Evolutionary conservation across 208 protist species (phyloP).

Genomic region (Crithidia brevicula): DNA sequence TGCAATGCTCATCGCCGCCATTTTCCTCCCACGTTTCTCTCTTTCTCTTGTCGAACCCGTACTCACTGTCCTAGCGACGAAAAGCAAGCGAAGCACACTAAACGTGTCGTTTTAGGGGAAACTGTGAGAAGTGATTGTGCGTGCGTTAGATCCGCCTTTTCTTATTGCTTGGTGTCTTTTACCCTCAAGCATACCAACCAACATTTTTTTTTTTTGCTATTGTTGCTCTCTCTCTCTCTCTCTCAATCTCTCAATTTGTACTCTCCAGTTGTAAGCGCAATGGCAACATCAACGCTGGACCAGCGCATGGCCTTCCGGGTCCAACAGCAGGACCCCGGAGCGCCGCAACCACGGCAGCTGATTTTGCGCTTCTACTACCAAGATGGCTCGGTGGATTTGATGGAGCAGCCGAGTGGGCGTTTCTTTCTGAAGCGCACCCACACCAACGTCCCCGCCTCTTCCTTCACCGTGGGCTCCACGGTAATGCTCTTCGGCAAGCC

Average conservation of each 20-base stretch:
- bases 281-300: slow-evolving; percentile 79
- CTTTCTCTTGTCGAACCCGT: no score
- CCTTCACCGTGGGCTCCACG: slow-evolving; percentile 65
- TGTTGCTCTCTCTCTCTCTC: not conserved
- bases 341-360: slow-evolving; percentile 52
- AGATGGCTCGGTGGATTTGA: slow-evolving; percentile 77
- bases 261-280: slow-evolving; percentile 23
- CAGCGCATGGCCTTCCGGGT: slow-evolving; percentile 80
- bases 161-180: no score
- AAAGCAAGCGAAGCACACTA: no score
- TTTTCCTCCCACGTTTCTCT: no score
- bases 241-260: slow-evolving; percentile 1
- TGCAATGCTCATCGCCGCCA: no score
- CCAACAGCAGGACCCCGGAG: slow-evolving; percentile 69
- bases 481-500: slow-evolving; percentile 72
- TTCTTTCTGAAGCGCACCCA: slow-evolving; percentile 69
- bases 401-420: slow-evolving; percentile 55
- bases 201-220: no score
- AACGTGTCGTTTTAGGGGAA: no score
- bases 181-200: no score
- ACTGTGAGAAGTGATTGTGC: no score
- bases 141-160: no score
- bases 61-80: no score
- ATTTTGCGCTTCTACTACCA: slow-evolving; percentile 79
- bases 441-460: slow-evolving; percentile 42